Base-by-base conservation (phyloP, 257 asterid species). In the Orobanche coerulescens region DNA sequence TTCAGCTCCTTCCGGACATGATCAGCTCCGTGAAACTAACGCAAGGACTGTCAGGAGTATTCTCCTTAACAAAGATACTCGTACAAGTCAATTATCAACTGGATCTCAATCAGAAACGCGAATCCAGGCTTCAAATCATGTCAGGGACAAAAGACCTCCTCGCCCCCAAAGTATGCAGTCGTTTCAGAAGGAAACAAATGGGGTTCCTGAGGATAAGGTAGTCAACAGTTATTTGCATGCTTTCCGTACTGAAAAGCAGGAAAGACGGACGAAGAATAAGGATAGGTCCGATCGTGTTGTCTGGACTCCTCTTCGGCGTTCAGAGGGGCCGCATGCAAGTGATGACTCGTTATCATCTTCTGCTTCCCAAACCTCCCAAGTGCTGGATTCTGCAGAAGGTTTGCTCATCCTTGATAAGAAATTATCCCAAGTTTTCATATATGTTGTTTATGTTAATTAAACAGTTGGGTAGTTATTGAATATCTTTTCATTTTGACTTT, bases 221-320 rank as follows among this genome's bases (percentile, higher is more conserved):
- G 75, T 30, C 33, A 61, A 66, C n/a, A 71, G 63, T 65, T 82
- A 81, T 74, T 44, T 42, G 25, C 75, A 62, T 66, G 54, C 62
- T 56, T 68, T 39, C 54, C 75, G 72, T 57, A 3, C 58, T 40
- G 92, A 79, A 71, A 82, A 73, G 74, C 82, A 71, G 39, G 95
- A 88, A 58, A 82, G 76, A 42, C 81, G 85, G 22, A 70, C 73
- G 15, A 76, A 87, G 77, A 85, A 83, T 61, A 88, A 78, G 75
- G 87, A 81, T 68, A 82, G 92, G 61, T 93, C 93, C 65, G 96
- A 88, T 72, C 90, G 92, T 71, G 93, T 86, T 69, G 90, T 85
- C 37, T 80, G 95, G 96, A 68, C 90, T 25, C 90, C 88, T 68
- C 79, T 81, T 66, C 82, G 81, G 30, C 87, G 81, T 40, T 76